Evolutionary conservation across 495 filamentous ascomycete genomes (phyloP).

Genomic region (Aspergillus heteromorphus): DNA sequence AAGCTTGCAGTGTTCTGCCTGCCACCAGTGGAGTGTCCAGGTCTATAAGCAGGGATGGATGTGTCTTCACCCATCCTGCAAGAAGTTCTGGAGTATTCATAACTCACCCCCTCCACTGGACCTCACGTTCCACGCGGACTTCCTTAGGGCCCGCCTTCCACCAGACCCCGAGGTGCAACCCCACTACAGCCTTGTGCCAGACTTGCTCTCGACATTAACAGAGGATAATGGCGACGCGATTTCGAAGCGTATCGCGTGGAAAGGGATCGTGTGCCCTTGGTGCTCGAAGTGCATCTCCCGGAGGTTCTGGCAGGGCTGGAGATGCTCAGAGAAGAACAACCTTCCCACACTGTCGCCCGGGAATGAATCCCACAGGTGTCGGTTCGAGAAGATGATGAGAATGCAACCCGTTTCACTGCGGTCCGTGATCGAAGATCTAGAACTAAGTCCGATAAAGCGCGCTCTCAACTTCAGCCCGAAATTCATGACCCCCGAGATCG

Average conservation of each 20-base stretch:
- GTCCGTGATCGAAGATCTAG: conserved; percentile 28
- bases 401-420: conserved; percentile 34
- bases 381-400: conserved; percentile 31
- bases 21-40: conserved; percentile 29
- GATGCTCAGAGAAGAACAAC: conserved; percentile 38
- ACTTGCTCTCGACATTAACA: conserved; percentile 32
- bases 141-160: conserved; percentile 43
- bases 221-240: conserved; percentile 22
- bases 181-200: conserved; percentile 30
- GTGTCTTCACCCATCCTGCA: conserved; percentile 58
- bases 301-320: conserved; percentile 58
- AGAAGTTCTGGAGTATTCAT: conserved; percentile 47
- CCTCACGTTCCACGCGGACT: conserved; percentile 53
- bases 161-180: conserved; percentile 33
- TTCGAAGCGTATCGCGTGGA: conserved; percentile 39
- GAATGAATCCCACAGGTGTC: conserved; percentile 40
- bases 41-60: conserved; percentile 61
- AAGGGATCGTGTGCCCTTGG: conserved; percentile 68
- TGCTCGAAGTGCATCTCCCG: conserved; percentile 63
- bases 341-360: not conserved
- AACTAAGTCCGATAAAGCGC: conserved; percentile 22
- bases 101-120: conserved; percentile 18
- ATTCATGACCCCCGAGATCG: conserved; percentile 12
- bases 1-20: conserved; percentile 31
- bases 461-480: conserved; percentile 14